Conservation (phyloP, 1,139 yeast species). For the Blastobotrys niveus region DNA sequence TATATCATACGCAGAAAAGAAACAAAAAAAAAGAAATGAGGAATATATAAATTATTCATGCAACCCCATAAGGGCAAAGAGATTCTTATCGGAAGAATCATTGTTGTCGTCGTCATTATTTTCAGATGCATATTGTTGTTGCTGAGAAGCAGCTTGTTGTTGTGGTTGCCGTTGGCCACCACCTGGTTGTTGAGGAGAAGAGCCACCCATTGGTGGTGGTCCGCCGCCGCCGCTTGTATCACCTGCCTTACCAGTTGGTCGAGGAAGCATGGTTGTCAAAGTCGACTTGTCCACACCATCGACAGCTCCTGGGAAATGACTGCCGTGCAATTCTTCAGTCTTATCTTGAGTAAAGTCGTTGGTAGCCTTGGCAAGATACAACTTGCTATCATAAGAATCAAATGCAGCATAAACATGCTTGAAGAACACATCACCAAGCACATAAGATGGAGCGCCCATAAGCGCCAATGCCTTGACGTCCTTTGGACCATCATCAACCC, state of each 20-base stretch:
- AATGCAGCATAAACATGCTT: slow-evolving; percentile 66
- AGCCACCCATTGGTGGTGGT: slow-evolving; percentile 1
- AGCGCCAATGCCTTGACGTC: slow-evolving; percentile 29
- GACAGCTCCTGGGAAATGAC: slow-evolving; percentile 19
- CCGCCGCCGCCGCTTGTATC: slow-evolving; percentile 13
- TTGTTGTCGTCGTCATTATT: too few species aligned
- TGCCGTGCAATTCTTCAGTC: slow-evolving; percentile 18
- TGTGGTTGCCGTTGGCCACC: background rate
- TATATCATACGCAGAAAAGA: too few species aligned
- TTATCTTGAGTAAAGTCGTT: slow-evolving; percentile 14
- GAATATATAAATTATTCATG: too few species aligned
- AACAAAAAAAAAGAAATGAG: too few species aligned
- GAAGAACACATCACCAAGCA: slow-evolving; percentile 69
- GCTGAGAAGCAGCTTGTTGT: too few species aligned
- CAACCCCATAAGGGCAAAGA: too few species aligned
- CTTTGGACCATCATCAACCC: slow-evolving; percentile 32
- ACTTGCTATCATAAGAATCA: slow-evolving; percentile 55
- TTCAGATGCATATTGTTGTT: too few species aligned
- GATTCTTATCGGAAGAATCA: too few species aligned
- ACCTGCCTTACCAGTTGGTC: slow-evolving; percentile 17
- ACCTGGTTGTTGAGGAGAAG: background rate
- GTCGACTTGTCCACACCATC: slow-evolving; percentile 13
- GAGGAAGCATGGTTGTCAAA: slow-evolving; percentile 10
- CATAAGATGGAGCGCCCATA: slow-evolving; percentile 30
- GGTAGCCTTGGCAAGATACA: slow-evolving; percentile 56